Conservation (phyloP, 208 protist genomes). For the Crithidia sp. region DNA sequence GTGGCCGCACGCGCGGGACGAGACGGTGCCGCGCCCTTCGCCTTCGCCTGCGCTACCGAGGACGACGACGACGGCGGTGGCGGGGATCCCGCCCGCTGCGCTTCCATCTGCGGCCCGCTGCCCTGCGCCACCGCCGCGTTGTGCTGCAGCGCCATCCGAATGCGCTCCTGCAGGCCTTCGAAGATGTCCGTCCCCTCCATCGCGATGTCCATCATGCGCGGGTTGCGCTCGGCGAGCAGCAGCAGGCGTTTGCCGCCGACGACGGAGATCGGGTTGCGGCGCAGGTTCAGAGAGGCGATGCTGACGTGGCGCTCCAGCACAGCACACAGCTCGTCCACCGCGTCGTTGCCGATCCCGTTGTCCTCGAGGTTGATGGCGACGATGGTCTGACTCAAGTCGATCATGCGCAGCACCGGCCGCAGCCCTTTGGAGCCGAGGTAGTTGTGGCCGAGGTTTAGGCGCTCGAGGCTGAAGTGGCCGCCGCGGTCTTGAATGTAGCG, state of each 20-base stretch:
- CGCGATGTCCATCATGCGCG: slow-evolving; percentile 70
- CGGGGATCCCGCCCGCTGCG: not conserved
- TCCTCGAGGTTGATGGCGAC: slow-evolving; percentile 71
- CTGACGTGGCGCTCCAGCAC: slow-evolving; percentile 78
- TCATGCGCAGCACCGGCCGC: slow-evolving; percentile 79
- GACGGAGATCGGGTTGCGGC: slow-evolving; percentile 84
- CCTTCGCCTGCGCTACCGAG: not conserved
- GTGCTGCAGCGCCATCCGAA: slow-evolving; percentile 46
- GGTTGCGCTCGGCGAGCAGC: slow-evolving; percentile 72
- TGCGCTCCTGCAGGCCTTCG: slow-evolving; percentile 68
- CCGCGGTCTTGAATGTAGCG: slow-evolving; percentile 52
- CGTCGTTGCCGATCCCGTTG: slow-evolving; percentile 88
- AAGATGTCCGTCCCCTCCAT: slow-evolving; percentile 83
- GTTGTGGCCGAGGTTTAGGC: slow-evolving; percentile 71
- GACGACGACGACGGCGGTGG: not conserved
- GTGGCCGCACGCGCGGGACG: not conserved
- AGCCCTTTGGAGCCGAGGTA: slow-evolving; percentile 91
- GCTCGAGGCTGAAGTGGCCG: slow-evolving; percentile 38
- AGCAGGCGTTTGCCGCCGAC: slow-evolving; percentile 76
- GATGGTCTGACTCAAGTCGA: slow-evolving; percentile 83
- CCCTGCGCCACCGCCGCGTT: slow-evolving; percentile 37
- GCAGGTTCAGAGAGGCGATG: slow-evolving; percentile 66
- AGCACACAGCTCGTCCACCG: slow-evolving; percentile 62
- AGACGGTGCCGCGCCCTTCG: not conserved
- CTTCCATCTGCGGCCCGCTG: slow-evolving; percentile 25